Evolutionary conservation across 2,329 filamentous ascomycete genomes (phyloP).

Genomic region (Aaosphaeria pasadenensis): DNA sequence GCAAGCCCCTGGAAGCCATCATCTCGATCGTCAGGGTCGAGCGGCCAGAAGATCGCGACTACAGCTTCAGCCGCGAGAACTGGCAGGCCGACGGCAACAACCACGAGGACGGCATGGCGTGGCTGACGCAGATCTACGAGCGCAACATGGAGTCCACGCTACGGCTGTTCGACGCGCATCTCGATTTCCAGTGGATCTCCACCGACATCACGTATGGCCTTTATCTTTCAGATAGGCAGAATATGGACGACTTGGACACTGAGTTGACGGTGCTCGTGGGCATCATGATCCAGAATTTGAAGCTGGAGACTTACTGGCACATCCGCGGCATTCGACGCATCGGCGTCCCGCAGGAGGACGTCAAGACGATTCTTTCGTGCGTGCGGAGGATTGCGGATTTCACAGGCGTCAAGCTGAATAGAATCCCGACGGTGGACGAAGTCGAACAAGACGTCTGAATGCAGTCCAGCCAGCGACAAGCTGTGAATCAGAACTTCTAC

Average conservation of each 20-base stretch:
- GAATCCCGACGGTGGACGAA: slow-evolving; percentile 13
- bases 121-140: slow-evolving; percentile 57
- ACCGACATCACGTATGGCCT: slow-evolving; percentile 51
- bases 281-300: slow-evolving; percentile 56
- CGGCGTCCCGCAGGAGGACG: slow-evolving; percentile 43
- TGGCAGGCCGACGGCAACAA: slow-evolving; percentile 57
- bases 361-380: slow-evolving; percentile 36
- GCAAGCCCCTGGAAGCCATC: slow-evolving; percentile 59
- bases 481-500: no score
- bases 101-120: slow-evolving; percentile 48
- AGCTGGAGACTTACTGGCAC: slow-evolving; percentile 53
- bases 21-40: slow-evolving; percentile 52
- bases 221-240: slow-evolving; percentile 52
- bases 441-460: slow-evolving; percentile 11
- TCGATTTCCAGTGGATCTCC: slow-evolving; percentile 15
- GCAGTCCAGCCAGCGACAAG: no score
- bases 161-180: slow-evolving; percentile 12
- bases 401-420: slow-evolving; percentile 10
- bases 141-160: slow-evolving; percentile 37
- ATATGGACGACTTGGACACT: slow-evolving; percentile 53
- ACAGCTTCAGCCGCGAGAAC: slow-evolving; percentile 42
- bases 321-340: slow-evolving; percentile 47
- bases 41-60: slow-evolving; percentile 55
- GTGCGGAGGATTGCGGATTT: slow-evolving; percentile 14
- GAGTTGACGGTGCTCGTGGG: slow-evolving; percentile 51